Conservation (phyloP, 2,329 filamentous ascomycete species). For the Claviceps quebecensis region DNA sequence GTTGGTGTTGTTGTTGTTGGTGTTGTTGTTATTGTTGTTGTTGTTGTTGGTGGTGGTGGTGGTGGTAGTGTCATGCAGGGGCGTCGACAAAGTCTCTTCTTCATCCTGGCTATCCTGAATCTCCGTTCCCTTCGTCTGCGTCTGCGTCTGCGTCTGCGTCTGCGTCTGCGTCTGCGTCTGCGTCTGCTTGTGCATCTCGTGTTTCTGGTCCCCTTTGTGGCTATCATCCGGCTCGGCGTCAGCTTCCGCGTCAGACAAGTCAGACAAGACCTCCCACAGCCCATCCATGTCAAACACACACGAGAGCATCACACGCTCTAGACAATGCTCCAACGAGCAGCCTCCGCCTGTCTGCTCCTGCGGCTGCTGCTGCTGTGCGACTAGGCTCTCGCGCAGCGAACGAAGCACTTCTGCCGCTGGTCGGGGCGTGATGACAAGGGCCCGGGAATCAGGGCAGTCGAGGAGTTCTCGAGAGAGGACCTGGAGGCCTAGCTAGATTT, state of each 20-base stretch:
- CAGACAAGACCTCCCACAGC: constrained; percentile 40
- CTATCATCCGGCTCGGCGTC: constrained; percentile 12
- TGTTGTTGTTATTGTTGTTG: neutral
- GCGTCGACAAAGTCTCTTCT: neutral
- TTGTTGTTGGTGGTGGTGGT: neutral
- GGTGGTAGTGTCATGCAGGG: neutral
- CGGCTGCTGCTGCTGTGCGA: constrained; percentile 13
- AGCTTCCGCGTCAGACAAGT: constrained; percentile 19
- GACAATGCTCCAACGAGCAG: constrained; percentile 12
- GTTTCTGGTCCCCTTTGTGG: too few relatives aligned
- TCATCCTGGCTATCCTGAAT: neutral
- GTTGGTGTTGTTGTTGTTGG: neutral
- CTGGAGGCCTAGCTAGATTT: constrained; percentile 32
- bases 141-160: neutral
- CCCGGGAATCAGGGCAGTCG: constrained; percentile 11
- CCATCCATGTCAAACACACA: constrained; percentile 46
- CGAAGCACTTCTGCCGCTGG: constrained; percentile 26
- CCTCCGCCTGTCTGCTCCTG: constrained; percentile 8
- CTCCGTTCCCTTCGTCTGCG: neutral
- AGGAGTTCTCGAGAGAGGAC: constrained; percentile 28
- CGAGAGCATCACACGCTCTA: constrained; percentile 39
- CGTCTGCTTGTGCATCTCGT: neutral
- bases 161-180: constrained; percentile 12
- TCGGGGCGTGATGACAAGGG: constrained; percentile 35
- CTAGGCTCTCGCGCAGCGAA: constrained; percentile 26